Base-by-base conservation (phyloP, 225 moss, liverwort and hornwort species). In the Neckera pumila region DNA sequence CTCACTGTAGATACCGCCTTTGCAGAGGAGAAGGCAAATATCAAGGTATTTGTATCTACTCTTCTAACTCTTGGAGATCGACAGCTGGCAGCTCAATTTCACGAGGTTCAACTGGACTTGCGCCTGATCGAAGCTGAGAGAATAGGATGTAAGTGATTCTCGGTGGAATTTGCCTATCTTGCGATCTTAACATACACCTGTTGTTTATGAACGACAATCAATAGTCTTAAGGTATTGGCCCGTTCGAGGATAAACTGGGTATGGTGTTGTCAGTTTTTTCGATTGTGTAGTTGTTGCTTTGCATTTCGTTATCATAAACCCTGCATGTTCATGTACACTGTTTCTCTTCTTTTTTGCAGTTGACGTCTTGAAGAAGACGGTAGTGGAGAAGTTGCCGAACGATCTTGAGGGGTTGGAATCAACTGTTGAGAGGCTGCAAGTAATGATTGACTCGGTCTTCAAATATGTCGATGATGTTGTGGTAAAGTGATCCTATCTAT, bases 71-170 rank as follows among this genome's bases (percentile, higher is more conserved):
- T 99, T 84, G 96, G 96, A 63, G 97, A 99, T 76, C 99, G 96
- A 58, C 99, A 96, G 87, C 93, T 99, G 30, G 99, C 97, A 40
- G 96, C 99, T 40, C 99, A 99, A 87, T 99, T 99, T 91, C 96
- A 97, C 75, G 99, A 99, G 81, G 95, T 99, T 88, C 99, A 99
- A 88, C 93, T 99, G 42, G 99, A 99, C 89, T 70, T 99, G 92
- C 97, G 97, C 53, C 95, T 99, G 90, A 90, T 99, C 62, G 99
- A 99, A 93, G 99, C 99, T 25, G 99, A 99, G 86, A 95, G 97
- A 92, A 93, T 99, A 91, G 99, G 99, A 90, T 99, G 98, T 98
- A 97, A 86, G 92, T 77, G 26, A 19, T 60, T 57, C 17, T 34
- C 42, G 67, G 19, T 67, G 62, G 42, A 58, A 62, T 80, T 76